These are phyloP conservation scores for Papilionanthe hybrid DNA, from an alignment of 116 monocot genomes.

Conservation along the genomic window DNA sequence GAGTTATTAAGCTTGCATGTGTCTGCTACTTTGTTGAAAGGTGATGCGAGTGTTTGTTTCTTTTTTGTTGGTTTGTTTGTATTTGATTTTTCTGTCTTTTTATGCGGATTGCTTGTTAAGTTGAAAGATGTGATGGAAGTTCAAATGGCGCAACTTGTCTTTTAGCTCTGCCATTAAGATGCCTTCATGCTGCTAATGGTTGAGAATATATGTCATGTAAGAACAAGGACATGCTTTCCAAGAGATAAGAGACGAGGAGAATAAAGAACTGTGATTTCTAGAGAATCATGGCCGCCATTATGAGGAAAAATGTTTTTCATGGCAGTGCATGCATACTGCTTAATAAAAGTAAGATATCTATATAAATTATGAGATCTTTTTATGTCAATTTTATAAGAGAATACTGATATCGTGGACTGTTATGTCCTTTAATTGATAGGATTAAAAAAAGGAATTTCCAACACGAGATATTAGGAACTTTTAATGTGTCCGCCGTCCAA, in stretches of 20 bases:
- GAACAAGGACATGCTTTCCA: background rate
- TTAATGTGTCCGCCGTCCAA: too few species aligned
- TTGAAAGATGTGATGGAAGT: background rate
- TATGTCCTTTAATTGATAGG: too few species aligned
- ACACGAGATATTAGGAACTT: too few species aligned
- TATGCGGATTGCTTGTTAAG: background rate
- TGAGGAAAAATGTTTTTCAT: too few species aligned
- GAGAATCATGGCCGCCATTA: too few species aligned
- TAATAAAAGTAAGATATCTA: too few species aligned
- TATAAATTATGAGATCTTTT: too few species aligned
- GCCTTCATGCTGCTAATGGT: background rate
- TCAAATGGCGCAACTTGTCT: background rate
- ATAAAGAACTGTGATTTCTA: too few species aligned
- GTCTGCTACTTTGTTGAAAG: constrained; percentile 1
- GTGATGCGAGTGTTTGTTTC: background rate
- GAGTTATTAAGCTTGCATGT: background rate
- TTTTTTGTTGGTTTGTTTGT: constrained; percentile 6
- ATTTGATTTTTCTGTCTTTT: background rate
- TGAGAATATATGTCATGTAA: background rate
- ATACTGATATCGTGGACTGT: too few species aligned
- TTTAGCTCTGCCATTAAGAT: background rate
- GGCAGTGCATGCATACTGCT: too few species aligned
- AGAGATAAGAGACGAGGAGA: background rate
- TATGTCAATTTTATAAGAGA: too few species aligned
- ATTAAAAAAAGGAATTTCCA: too few species aligned